These are phyloP conservation scores for Vigna unguiculata DNA, from an alignment of 306 rosid genomes.

Conservation along the genomic window DNA sequence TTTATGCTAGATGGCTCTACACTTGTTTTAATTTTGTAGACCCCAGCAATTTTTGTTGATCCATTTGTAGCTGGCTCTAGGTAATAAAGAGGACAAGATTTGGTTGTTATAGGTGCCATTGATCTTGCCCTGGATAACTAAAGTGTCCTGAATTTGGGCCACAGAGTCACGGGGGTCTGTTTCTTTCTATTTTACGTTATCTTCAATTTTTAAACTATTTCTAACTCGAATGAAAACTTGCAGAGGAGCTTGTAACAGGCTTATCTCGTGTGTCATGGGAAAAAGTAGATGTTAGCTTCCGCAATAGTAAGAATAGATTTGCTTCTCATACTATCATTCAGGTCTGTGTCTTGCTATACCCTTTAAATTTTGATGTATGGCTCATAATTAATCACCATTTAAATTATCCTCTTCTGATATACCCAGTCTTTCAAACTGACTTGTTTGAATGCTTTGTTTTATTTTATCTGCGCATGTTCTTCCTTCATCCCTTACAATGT, in stretches of 20 bases:
- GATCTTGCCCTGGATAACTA: slow-evolving; percentile 14
- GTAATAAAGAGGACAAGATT: slow-evolving; percentile 18
- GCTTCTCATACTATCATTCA: slow-evolving; percentile 99
- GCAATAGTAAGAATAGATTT: slow-evolving; percentile 69
- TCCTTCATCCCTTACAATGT: slow-evolving; percentile 3
- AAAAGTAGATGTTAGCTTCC: slow-evolving; percentile 97
- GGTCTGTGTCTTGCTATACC: slow-evolving; percentile 51
- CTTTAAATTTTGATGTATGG: slow-evolving; percentile 14
- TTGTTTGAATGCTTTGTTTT: slow-evolving; percentile 30
- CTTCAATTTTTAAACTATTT: slow-evolving; percentile 26
- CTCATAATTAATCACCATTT: background rate
- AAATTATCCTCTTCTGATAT: background rate
- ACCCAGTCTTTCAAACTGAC: background rate
- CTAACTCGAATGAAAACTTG: slow-evolving; percentile 44
- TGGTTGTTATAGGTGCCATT: slow-evolving; percentile 12
- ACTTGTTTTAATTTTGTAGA: background rate
- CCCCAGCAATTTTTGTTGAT: background rate
- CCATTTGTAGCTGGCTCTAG: background rate
- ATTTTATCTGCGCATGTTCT: slow-evolving; percentile 16
- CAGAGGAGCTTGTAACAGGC: slow-evolving; percentile 90
- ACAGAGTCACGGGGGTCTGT: background rate
- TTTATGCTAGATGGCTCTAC: slow-evolving; percentile 12
- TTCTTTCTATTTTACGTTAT: slow-evolving; percentile 12
- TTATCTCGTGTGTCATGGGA: slow-evolving; percentile 90
- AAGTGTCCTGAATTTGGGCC: slow-evolving; percentile 20